Percentiles rank a stretch among this genome's conserved stretches.
Evolutionary conservation across 768 basidiomycete species (phyloP).

Genomic region (Trametes gibbosa): DNA sequence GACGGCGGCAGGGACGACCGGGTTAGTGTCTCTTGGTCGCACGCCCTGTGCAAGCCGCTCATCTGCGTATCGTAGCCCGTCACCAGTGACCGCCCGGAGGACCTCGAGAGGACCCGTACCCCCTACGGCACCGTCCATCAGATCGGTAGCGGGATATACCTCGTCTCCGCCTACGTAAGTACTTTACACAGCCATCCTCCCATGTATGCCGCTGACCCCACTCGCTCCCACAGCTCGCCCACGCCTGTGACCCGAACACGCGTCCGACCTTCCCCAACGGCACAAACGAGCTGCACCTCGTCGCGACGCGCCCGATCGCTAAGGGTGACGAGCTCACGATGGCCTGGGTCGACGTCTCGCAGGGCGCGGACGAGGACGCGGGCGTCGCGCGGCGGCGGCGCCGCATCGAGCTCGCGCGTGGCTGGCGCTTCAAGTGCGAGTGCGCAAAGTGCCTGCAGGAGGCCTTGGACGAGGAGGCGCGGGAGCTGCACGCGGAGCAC

Average conservation of each 20-base stretch:
- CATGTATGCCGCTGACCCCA: not conserved
- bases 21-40: slow-evolving; percentile 37
- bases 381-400: slow-evolving; percentile 60
- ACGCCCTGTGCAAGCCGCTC: not conserved
- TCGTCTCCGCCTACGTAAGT: slow-evolving; percentile 69
- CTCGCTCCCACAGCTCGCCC: slow-evolving; percentile 44
- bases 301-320: slow-evolving; percentile 65
- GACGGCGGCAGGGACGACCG: slow-evolving; percentile 66
- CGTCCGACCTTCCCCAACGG: slow-evolving; percentile 63
- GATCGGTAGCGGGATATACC: slow-evolving; percentile 73
- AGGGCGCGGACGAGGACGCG: slow-evolving; percentile 50
- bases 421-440: slow-evolving; percentile 78
- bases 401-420: slow-evolving; percentile 70
- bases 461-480: slow-evolving; percentile 18
- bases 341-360: slow-evolving; percentile 69
- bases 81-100: slow-evolving; percentile 57
- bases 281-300: slow-evolving; percentile 66
- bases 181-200: not conserved
- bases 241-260: slow-evolving; percentile 72
- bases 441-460: slow-evolving; percentile 68
- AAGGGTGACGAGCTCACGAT: slow-evolving; percentile 75
- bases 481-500: slow-evolving; percentile 27
- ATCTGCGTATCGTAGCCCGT: slow-evolving; percentile 42
- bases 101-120: slow-evolving; percentile 72
- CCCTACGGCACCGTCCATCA: slow-evolving; percentile 74